Conservation (phyloP, 2,329 filamentous ascomycete species). For the Colletotrichum sp. region DNA sequence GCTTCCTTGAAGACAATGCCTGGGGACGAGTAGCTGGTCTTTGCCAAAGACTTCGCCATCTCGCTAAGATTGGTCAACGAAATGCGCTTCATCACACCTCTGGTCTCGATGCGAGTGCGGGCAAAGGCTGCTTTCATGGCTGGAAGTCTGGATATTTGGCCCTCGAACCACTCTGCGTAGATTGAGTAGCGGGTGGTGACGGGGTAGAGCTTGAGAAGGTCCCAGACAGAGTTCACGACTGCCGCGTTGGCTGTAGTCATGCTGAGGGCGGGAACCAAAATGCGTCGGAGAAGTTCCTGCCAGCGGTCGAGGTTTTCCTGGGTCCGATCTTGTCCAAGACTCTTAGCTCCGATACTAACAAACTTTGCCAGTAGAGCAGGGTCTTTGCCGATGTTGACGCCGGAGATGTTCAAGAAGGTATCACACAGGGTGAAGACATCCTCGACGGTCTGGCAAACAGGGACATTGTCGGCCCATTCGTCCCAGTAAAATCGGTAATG, state of each 20-base stretch:
- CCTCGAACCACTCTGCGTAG: slow-evolving; percentile 92
- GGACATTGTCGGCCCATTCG: slow-evolving; percentile 94
- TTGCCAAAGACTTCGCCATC: slow-evolving; percentile 88
- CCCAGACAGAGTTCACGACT: slow-evolving; percentile 85
- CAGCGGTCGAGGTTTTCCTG: slow-evolving; percentile 76
- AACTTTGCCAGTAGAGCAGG: slow-evolving; percentile 79
- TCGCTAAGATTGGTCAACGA: slow-evolving; percentile 84
- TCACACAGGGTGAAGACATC: slow-evolving; percentile 88
- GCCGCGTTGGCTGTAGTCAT: slow-evolving; percentile 85
- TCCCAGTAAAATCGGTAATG: slow-evolving; percentile 96
- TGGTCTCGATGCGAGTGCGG: slow-evolving; percentile 77
- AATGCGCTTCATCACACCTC: slow-evolving; percentile 85
- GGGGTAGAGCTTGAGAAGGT: slow-evolving; percentile 80
- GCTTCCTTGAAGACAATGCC: slow-evolving; percentile 91
- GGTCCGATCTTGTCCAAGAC: slow-evolving; percentile 73
- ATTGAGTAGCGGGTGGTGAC: slow-evolving; percentile 81
- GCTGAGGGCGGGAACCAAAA: slow-evolving; percentile 88
- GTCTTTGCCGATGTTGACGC: slow-evolving; percentile 89
- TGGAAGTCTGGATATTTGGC: slow-evolving; percentile 76
- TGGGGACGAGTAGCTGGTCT: slow-evolving; percentile 89
- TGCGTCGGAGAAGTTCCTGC: slow-evolving; percentile 81
- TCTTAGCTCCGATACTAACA: slow-evolving; percentile 82
- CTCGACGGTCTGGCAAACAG: slow-evolving; percentile 86
- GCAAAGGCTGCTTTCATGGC: slow-evolving; percentile 82
- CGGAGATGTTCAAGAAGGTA: slow-evolving; percentile 83